These are phyloP conservation scores for Pyricularia sp. DNA, from an alignment of 2,329 filamentous ascomycete species.

Conservation along the genomic window DNA sequence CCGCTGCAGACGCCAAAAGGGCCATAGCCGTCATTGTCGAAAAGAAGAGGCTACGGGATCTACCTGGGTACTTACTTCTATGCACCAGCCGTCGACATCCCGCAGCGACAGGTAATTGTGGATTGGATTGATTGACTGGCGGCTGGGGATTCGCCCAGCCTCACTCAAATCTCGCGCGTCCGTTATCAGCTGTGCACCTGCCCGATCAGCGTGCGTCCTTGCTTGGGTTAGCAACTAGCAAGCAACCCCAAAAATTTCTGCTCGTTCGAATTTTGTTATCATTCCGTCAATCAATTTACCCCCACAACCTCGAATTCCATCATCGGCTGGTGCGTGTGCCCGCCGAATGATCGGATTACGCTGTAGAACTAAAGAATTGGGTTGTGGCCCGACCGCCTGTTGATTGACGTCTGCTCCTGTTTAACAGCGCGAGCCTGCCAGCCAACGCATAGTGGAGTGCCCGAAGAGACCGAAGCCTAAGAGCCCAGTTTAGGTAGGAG, in stretches of 20 bases:
- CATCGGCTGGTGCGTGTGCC: not conserved
- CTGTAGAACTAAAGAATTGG: not conserved
- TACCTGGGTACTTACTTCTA: not conserved
- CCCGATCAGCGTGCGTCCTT: not conserved
- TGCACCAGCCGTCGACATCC: not conserved
- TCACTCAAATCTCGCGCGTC: not conserved
- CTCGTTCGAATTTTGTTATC: not conserved
- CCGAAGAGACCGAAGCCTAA: not conserved
- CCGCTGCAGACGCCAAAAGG: slow-evolving; percentile 1
- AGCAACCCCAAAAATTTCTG: not conserved
- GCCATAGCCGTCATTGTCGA: not conserved
- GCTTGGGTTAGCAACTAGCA: not conserved
- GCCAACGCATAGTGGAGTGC: not conserved
- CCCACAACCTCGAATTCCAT: not conserved
- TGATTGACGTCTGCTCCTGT: not conserved
- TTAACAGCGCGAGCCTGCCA: not conserved
- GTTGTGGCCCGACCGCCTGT: not conserved
- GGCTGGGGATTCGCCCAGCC: not conserved
- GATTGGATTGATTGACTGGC: not conserved
- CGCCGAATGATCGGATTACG: not conserved
- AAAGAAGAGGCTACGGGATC: not conserved
- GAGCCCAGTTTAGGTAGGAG: not conserved
- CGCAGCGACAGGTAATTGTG: not conserved
- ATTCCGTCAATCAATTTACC: not conserved
- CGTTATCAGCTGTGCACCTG: not conserved